Base-by-base conservation (phyloP, 2,329 filamentous ascomycete genomes). In the Aspergillus sp. region DNA sequence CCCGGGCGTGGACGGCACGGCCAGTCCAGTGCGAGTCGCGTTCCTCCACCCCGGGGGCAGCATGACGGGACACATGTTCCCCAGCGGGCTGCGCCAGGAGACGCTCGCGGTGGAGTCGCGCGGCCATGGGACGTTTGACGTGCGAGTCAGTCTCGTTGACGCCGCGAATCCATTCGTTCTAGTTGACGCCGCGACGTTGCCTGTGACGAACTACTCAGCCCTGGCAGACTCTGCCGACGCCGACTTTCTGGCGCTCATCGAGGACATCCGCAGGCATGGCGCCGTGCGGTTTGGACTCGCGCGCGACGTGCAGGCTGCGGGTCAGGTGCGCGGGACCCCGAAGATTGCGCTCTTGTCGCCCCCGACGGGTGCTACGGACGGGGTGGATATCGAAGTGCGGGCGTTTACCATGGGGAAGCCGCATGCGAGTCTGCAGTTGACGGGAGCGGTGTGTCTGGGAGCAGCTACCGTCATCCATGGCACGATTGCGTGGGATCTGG, bases 141-240 rank as follows among this genome's bases (percentile, higher is more conserved):
- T 65, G 3, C 52, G 53, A 7, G 82, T 76, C 1, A 84, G 80
- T 9, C 77, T 85, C 9, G 75, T 86, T 0, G 85, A 88, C 56
- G 80, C 81, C 1, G 79, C 80, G 1, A 87, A 86, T 56, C 85
- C 85, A 0, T 81, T 80, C 31, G 76, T 85, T 19, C 86, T 87
- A 58, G 70, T 88, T 2, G 72, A 75, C 29, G 78, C 81, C 0
- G 62, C 71, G 3, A 79, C 82, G 42, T 53, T 87, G 5, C 66
- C 78, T 34, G n/a, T 50, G 1, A 5, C 40, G 11, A 40, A 36
- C 3, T 6, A 45, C 13, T n/a, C 1, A 17, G 51, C n/a, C 2
- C 31, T 14, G 29, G 23, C 0, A 5, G 19, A 32, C 10, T 29
- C 25, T 29, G 25, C 25, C 9, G 41, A 59, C 2, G 36, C 64